Percentiles rank a stretch among this genome's conserved stretches.
These are phyloP conservation scores for Fulvia fulva DNA, from an alignment of 2,329 filamentous ascomycete genomes.

Conservation along the genomic window DNA sequence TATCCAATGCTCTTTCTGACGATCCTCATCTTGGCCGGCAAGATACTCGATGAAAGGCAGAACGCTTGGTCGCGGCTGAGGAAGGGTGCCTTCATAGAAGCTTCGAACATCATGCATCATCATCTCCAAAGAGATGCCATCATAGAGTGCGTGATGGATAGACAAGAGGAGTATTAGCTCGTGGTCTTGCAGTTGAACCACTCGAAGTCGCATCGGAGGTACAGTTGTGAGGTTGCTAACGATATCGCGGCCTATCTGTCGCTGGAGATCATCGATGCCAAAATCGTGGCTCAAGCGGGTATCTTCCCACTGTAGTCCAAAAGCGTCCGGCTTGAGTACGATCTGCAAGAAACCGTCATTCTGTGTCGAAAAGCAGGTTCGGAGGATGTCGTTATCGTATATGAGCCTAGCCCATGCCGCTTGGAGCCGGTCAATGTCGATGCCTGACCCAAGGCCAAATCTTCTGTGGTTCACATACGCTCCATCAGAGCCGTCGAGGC, in stretches of 20 bases:
- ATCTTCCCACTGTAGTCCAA: not conserved
- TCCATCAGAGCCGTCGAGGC: slow-evolving; percentile 4
- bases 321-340: slow-evolving; percentile 6
- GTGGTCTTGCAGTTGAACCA: not conserved
- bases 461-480: slow-evolving; percentile 14
- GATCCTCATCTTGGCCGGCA: slow-evolving; percentile 4
- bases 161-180: slow-evolving; percentile 4
- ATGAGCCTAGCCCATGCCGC: slow-evolving; percentile 7
- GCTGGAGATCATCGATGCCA: not conserved
- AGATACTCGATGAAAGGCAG: slow-evolving; percentile 11
- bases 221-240: not conserved
- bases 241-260: slow-evolving; percentile 3
- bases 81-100: not conserved
- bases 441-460: not conserved
- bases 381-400: slow-evolving; percentile 9
- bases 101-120: slow-evolving; percentile 9
- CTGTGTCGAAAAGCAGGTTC: slow-evolving; percentile 9
- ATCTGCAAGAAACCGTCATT: slow-evolving; percentile 12
- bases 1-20: slow-evolving; percentile 6
- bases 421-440: slow-evolving; percentile 8
- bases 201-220: slow-evolving; percentile 6
- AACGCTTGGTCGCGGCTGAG: not conserved
- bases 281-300: not conserved
- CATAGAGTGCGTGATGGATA: slow-evolving; percentile 12
- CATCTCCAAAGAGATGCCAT: slow-evolving; percentile 12